Base-by-base conservation (phyloP, 2,329 filamentous ascomycete species). In the Alternaria angustiovoidea region DNA sequence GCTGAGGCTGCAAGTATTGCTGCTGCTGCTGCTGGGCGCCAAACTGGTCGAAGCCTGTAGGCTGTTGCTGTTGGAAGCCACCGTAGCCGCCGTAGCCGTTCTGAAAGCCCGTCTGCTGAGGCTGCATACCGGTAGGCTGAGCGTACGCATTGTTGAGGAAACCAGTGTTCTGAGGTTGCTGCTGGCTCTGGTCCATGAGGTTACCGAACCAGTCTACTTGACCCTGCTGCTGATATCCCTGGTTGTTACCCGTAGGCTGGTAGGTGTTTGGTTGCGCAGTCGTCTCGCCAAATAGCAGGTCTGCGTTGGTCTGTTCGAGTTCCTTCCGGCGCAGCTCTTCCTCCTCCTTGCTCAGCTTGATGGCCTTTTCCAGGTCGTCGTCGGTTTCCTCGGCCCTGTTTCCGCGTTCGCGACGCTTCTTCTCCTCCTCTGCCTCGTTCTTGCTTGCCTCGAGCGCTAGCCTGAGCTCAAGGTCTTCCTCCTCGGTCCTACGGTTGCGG, bases 141-240 rank as follows among this genome's bases (percentile, higher is more conserved):
- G 87, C 85, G 73, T 90, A 90, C 62, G 88, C 86, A 69, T 87
- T 89, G 79, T 89, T 89, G 65, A 90, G 79, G 71, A 85, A 90
- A 6, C 88, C 88, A 14, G 88, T 91, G 54, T 83, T 86, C 77
- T 94, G 89, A 68, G 90, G 82, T 66, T 83, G 81, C 51, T 82
- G 77, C 70, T 78, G 79, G 42, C 82, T 88, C 72, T 88, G 89
- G 59, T 94, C 92, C 72, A 98, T 90, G 12, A 94, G 93, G 78
- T 99, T 99, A 60, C 94, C 95, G 71, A 96, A 95, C 88, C 96
- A 98, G 80, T 99, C 95, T 18, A 99, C 95, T 12, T 93, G 92
- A 58, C 91, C 91, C 76, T 97, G 94, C 81, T 99, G 95, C 82
- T 98, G 94, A 75, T 99, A 99, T 47, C 94, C 94, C 81, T 97